These are phyloP conservation scores for Fusarium sulawesiense DNA, from an alignment of 2,329 filamentous ascomycete species.

Conservation along the genomic window DNA sequence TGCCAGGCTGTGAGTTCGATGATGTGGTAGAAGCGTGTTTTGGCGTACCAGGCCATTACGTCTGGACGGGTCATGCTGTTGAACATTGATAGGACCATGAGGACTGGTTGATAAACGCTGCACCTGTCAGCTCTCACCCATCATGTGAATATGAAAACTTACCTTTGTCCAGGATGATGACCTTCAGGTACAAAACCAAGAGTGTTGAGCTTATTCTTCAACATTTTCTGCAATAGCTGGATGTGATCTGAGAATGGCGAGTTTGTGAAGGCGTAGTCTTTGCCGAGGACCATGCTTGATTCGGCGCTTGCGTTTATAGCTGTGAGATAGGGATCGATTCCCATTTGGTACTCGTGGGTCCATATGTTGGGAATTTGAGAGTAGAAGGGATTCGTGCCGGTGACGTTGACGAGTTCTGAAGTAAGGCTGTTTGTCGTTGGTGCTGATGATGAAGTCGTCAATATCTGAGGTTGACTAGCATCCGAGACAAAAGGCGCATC, in stretches of 20 bases:
- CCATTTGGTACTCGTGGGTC: constrained; percentile 49
- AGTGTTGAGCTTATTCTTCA: constrained; percentile 41
- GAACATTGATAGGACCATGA: constrained; percentile 50
- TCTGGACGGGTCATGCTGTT: constrained; percentile 52
- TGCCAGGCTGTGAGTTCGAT: constrained; percentile 51
- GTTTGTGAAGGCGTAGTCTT: constrained; percentile 45
- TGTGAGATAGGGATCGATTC: constrained; percentile 42
- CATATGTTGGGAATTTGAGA: constrained; percentile 48
- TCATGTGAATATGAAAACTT: background rate
- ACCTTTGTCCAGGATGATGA: constrained; percentile 32
- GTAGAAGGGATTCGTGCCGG: constrained; percentile 32
- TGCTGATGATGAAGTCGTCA: background rate
- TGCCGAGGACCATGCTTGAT: constrained; percentile 38
- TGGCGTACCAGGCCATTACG: constrained; percentile 56
- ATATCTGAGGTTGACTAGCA: background rate
- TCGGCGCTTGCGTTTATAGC: constrained; percentile 42
- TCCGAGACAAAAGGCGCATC: background rate
- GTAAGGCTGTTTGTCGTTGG: background rate
- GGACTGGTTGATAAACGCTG: constrained; percentile 47
- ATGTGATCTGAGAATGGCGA: constrained; percentile 51
- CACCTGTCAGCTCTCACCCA: fast-evolving
- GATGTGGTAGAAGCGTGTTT: constrained; percentile 51
- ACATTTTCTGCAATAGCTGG: constrained; percentile 41
- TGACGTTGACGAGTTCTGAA: constrained; percentile 14
- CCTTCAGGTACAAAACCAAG: constrained; percentile 29